phyloP scores from a whole-genome alignment of 2,329 filamentous ascomycete species.

The Colletotrichum sansevieriae region DNA sequence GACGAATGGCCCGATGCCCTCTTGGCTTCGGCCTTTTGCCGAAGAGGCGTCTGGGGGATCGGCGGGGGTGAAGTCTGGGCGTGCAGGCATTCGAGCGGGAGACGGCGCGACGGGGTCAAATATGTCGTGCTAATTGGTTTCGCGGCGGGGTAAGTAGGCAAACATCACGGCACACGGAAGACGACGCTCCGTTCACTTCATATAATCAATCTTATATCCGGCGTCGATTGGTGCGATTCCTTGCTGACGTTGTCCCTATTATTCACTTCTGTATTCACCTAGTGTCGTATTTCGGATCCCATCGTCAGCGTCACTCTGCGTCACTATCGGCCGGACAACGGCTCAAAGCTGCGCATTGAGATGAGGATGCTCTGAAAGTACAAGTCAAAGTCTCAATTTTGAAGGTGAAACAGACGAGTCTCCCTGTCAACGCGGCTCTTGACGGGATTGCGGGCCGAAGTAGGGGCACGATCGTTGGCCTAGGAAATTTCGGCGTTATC shows the following conservation, averaged over 20 bases:
- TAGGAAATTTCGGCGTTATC: too few relatives aligned
- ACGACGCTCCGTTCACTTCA: slow-evolving; percentile 11
- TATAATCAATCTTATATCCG: neutral
- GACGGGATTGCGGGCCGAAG: slow-evolving; percentile 8
- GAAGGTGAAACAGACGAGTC: neutral
- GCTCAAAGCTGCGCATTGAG: neutral
- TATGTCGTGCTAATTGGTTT: neutral
- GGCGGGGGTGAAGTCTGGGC: slow-evolving; percentile 34
- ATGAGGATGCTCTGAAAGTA: neutral
- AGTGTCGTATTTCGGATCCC: neutral
- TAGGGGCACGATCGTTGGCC: neutral
- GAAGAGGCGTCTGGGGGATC: slow-evolving; percentile 29
- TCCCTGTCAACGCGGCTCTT: neutral
- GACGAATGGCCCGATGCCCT: neutral
- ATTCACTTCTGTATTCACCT: neutral
- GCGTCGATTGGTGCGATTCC: neutral
- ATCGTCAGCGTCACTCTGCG: neutral
- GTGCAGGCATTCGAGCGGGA: slow-evolving; percentile 5
- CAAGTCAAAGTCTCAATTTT: neutral
- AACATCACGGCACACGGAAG: slow-evolving; percentile 20
- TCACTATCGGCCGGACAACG: neutral
- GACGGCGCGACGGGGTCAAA: slow-evolving; percentile 8
- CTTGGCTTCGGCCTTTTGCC: slow-evolving; percentile 29
- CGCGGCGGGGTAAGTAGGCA: neutral
- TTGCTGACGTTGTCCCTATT: slow-evolving; percentile 9